Evolutionary conservation across 2,329 filamentous ascomycete species (phyloP), one percentile per base, ranked within the genome.

Genomic region (Pezicula neosporulosa): DNA sequence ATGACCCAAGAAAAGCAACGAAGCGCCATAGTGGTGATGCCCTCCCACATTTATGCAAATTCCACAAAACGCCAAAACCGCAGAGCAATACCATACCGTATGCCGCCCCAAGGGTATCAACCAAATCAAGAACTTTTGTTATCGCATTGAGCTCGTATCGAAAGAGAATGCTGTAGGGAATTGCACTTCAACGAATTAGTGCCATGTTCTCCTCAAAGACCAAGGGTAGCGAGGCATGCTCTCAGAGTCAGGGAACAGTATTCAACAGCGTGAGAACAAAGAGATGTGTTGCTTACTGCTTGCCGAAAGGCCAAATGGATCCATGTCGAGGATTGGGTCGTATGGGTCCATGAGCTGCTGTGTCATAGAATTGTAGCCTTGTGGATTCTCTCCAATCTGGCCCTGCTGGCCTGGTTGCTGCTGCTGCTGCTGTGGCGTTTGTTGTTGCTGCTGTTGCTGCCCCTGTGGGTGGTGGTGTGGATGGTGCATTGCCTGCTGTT

Each of bases 291-390:
- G 24, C 24, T 24, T 24, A 24, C 24, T 96, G 72, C 90, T 96
- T 35, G 92, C 92, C 53, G 89, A 93, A 48, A 97, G 77, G 12
- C 92, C 92, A 63, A 97, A 97, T 1, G 93, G 93, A 69, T 97
- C 92, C 70, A 91, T 90, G 66, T 97, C 92, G 45, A 96, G 76
- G 72, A 91, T 89, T 16, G 91, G 88, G 63, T 97, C 92, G 66
- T 90, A 96, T 13, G 83, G 78, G 59, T 86, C 83, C 63, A 87
- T 80, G 36, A 84, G 74, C 49, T 75, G 42, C 50, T 57, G 70
- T 44, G 64, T 64, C 60, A 71, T 67, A 16, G 67, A 66, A 30
- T 59, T 61, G 51, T 68, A 73, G 19, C 66, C 70, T 50, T 75
- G 72, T 49, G 72, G 58, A 18, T 70, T 70, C 18, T 67, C 62